Evolutionary conservation across 1,139 yeast genomes (phyloP), one percentile per base, ranked within the genome.

Genomic region (Yamadazyma pseudoaaseri): DNA sequence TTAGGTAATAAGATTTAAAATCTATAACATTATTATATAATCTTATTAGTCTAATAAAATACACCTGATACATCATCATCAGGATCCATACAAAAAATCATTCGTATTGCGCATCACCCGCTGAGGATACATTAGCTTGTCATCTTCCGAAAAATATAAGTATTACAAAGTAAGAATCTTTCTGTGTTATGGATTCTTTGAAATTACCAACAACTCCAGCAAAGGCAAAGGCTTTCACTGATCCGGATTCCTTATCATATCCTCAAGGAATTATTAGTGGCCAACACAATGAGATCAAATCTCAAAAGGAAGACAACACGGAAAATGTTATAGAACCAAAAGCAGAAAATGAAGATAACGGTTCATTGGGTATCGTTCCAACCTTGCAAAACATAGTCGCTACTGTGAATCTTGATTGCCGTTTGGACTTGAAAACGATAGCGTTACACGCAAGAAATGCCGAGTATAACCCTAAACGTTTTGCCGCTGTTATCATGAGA

Each of bases 401-500:
- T 23, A 92, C 99, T 0, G 98, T 92, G 39, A 92, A 94, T 57
- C 73, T 92, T 60, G 98, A 92, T 52, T 92, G 98, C 61, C 82
- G 97, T 44, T 70, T 92, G 52, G 98, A 94, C 60, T 76, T 92
- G 58, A 92, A 92, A 57, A 94, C 98, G 17, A 94, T 92, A 60
- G 99, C 99, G 1, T 70, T 92, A 46, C 99, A 92, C 63, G 98
- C 98, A 3, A 89, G 99, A 75, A 92, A 92, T 64, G 99, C 99
- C 18, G 99, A 92, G 62, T 92, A 92, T 62, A 92, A 92, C 54
- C 98, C 98, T 34, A 68, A 81, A 66, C 96, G 99, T 70, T 92
- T 92, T 69, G 99, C 99, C 11, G 99, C 99, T 37, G 99, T 92
- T 35, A 92, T 92, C 51, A 94, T 92, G 99, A 86, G 99, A 74